Evolutionary conservation across 495 filamentous ascomycete species (phyloP), one percentile per base, ranked within the genome.

Genomic region (Tuber indicum): DNA sequence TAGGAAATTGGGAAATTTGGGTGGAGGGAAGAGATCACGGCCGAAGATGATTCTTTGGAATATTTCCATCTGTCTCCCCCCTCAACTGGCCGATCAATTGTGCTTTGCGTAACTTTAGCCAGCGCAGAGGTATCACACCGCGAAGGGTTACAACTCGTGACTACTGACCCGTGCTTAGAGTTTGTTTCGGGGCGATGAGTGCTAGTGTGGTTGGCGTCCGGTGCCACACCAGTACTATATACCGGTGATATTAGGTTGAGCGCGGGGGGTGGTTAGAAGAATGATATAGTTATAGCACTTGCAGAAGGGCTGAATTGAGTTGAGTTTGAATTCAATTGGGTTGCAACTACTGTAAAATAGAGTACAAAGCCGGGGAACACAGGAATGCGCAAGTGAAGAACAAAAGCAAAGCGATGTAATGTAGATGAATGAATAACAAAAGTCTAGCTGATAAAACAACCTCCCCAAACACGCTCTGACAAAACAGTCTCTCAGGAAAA

Each of bases 381-480:
- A 36, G 17, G 58, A 36, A 36, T 36, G 26, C 10, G 52, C 52
- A 66, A 66, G 58, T 36, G 58, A 66, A 36, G 58, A n/a, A 17
- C 26, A 32, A 19, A 66, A 66, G 26, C 12, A 36, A 17, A 66
- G 32, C 5, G 32, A 66, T 17, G 6, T 36, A 36, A 26, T 32
- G 26, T 16, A 66, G 58, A 17, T 16, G 4, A 66, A 17, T 26
- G 23, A 62, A 26, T 62, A 62, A n/a, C 49, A 62, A 66, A 66
- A 66, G 58, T 66, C 58, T 66, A 66, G 26, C 26, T 66, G 26
- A 66, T 66, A 66, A 66, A 66, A 66, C 12, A 66, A 66, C 58
- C 7, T 66, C 58, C 32, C 5, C 1, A 66, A 66, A 14, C 32
- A 36, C 4, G 26, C 58, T 12, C 26, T 19, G 36, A 19, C 26